Evolutionary conservation across 2,329 filamentous ascomycete species (phyloP), one percentile per base, ranked within the genome.

Genomic region (Penicillium paneum): DNA sequence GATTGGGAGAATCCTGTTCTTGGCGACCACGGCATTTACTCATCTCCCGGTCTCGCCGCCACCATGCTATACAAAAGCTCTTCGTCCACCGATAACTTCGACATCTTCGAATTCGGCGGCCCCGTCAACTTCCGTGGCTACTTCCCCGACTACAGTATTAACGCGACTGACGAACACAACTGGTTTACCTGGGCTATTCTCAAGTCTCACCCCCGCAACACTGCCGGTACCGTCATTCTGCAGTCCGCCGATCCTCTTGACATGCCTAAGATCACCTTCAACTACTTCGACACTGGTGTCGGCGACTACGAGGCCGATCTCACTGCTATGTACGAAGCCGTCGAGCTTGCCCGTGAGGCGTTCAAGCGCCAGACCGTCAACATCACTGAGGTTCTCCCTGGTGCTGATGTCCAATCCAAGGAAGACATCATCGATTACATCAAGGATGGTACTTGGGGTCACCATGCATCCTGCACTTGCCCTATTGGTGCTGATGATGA

Each of bases 131-230:
- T 79, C 71, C 81, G 81, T 1, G 76, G 78, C 19, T 85, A 80
- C 61, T 70, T 65, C 57, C 75, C 78, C 1, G 64, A 73, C 24
- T 75, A 79, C 58, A 73, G 76, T 3, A 71, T 77, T 3, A 66
- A 70, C 1, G 73, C 79, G 42, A 72, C 72, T 2, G 74, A 74
- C 36, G 55, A 55, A 3, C 63, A 70, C 41, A 74, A 77, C 57
- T 80, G 74, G 73, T 69, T 66, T 50, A 72, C 74, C 12, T 81
- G 78, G 78, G 71, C 64, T 56, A 7, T 77, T 72, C 50, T 90
- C 50, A 86, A 87, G 70, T 79, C 81, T 0, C 85, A 87, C 63
- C 80, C 85, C 0, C 80, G 83, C 49, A 88, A 90, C 67, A 71
- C 70, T 1, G 81, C 80, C 5, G 88, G 88, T 10, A 81, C 78